These are phyloP conservation scores for Chrysosporium keratinophilum DNA, from an alignment of 2,329 filamentous ascomycete genomes.

Conservation along the genomic window DNA sequence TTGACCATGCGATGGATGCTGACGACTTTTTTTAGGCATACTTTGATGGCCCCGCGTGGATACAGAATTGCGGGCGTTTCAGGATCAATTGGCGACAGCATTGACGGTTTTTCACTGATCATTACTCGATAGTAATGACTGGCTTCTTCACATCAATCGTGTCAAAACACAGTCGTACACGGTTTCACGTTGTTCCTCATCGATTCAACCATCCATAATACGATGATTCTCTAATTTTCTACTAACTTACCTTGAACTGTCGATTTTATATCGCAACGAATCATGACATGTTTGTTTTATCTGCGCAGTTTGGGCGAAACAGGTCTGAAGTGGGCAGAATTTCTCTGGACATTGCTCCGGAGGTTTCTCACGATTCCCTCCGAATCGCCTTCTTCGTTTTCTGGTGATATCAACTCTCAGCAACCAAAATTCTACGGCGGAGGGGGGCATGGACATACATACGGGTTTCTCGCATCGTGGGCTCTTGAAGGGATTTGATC, in stretches of 20 bases:
- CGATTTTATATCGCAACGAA: too few species aligned
- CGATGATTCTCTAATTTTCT: too few species aligned
- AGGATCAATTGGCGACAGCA: constrained; percentile 68
- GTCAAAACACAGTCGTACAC: not conserved
- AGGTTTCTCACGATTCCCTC: too few species aligned
- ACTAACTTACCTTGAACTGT: too few species aligned
- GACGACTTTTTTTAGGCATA: constrained; percentile 50
- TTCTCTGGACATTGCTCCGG: not conserved
- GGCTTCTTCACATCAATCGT: not conserved
- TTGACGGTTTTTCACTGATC: constrained; percentile 78
- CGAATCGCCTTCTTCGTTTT: too few species aligned
- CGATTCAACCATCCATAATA: not conserved
- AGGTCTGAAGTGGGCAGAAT: not conserved
- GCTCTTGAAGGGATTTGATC: not conserved
- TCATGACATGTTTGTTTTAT: too few species aligned
- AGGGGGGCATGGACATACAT: not conserved
- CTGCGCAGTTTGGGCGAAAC: too few species aligned
- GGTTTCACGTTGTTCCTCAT: not conserved
- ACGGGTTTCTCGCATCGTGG: not conserved
- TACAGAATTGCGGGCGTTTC: constrained; percentile 82
- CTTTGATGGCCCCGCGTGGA: constrained; percentile 76
- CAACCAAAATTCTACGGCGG: too few species aligned
- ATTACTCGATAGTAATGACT: constrained; percentile 53
- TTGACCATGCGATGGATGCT: constrained; percentile 11
- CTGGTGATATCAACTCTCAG: too few species aligned